Conservation (phyloP, 1,139 yeast species). For the Suhomyces guaymorum region DNA sequence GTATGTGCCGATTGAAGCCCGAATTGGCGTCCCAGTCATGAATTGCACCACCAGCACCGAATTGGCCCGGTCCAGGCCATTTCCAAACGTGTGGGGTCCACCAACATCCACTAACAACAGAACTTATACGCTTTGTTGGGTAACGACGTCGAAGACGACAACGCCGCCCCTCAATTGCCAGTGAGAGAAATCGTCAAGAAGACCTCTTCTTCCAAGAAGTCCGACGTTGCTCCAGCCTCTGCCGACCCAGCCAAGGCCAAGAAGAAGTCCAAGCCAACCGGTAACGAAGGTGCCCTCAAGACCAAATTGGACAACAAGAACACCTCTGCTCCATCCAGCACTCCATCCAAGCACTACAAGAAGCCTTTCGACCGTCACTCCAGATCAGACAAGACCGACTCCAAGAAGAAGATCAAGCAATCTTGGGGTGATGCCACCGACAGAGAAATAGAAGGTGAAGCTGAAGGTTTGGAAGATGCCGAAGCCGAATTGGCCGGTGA, state of each 20-base stretch:
- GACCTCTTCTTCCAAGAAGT: slow-evolving; percentile 83
- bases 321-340: slow-evolving; percentile 58
- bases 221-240: slow-evolving; percentile 80
- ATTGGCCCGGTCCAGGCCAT: not conserved
- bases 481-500: slow-evolving; percentile 45
- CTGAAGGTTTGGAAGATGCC: slow-evolving; percentile 65
- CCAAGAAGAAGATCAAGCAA: slow-evolving; percentile 79
- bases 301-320: slow-evolving; percentile 74
- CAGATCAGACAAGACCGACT: slow-evolving; percentile 79
- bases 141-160: slow-evolving; percentile 80
- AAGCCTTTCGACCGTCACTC: slow-evolving; percentile 80
- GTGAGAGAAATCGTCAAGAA: slow-evolving; percentile 81
- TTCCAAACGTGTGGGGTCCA: not conserved
- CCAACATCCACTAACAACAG: slow-evolving; percentile 23
- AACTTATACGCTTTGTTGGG: slow-evolving; percentile 54
- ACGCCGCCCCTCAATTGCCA: slow-evolving; percentile 52
- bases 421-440: slow-evolving; percentile 81
- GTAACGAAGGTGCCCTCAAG: slow-evolving; percentile 89
- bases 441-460: slow-evolving; percentile 60
- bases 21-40: too few relatives aligned
- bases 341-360: slow-evolving; percentile 59
- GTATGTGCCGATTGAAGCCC: slow-evolving; percentile 32
- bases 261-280: slow-evolving; percentile 68
- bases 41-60: not conserved
- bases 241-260: slow-evolving; percentile 82